These are phyloP conservation scores for Scalesia atractyloides DNA, from an alignment of 129 eudicot genomes.

Conservation along the genomic window DNA sequence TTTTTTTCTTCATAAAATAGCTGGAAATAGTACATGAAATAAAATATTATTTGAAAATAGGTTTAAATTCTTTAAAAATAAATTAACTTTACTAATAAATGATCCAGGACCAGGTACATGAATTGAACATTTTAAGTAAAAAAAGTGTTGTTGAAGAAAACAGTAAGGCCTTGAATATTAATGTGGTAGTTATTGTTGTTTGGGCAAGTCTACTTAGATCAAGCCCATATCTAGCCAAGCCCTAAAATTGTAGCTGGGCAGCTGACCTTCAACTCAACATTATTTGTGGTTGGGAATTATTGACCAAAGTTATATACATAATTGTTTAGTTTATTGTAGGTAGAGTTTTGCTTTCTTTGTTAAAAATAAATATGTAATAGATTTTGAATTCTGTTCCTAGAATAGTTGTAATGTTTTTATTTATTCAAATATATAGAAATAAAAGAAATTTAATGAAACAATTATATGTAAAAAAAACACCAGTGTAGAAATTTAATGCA, in stretches of 20 bases:
- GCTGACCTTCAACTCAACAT: not conserved
- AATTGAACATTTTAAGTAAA: not conserved
- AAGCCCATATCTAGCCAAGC: constrained; percentile 7
- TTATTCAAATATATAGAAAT: no score
- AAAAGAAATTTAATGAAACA: no score
- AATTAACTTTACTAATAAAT: constrained; percentile 6
- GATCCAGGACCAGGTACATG: not conserved
- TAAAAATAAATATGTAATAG: not conserved
- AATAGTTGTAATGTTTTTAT: no score
- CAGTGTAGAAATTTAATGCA: no score
- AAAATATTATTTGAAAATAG: not conserved
- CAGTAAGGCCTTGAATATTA: not conserved
- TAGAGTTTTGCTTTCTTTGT: not conserved
- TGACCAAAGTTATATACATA: not conserved
- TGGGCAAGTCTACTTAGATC: constrained; percentile 18
- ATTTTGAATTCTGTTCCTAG: no score
- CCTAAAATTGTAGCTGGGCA: not conserved
- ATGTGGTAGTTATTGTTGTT: constrained; percentile 9
- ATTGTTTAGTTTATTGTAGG: not conserved
- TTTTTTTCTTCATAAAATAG: not conserved
- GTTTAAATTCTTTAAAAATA: not conserved
- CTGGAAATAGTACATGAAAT: not conserved
- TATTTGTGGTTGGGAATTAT: not conserved
- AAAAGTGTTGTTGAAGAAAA: not conserved
- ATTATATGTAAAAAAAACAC: no score